Evolutionary conservation across 192 early-diverging fungal genomes (phyloP), one percentile per base, ranked within the genome.

Genomic region (Gamsiella multidivaricata): DNA sequence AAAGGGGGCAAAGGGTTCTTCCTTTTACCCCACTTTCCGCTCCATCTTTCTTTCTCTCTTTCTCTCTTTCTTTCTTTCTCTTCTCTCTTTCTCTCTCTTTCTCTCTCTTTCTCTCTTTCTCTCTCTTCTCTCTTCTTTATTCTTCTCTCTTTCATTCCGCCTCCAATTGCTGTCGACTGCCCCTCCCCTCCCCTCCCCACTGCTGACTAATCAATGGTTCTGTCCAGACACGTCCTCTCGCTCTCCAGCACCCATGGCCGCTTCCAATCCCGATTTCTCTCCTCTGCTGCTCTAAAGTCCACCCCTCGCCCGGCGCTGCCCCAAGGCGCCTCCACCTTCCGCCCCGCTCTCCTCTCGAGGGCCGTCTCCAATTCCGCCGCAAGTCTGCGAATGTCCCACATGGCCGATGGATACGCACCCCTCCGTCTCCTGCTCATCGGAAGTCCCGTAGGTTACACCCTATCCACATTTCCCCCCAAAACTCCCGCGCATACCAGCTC

Each of bases 391-490:
- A 76, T 76, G 64, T 60, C 72, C 23, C 58, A 75, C 37, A 84
- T 69, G 80, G 33, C 65, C 54, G 64, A 76, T 0, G 72, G 72
- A 20, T 60, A 28, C 17, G 4, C 65, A 12, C 88, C 92, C 20
- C 80, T 92, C 31, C 82, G 90, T 22, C 83, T 93, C 76, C 83
- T 93, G 55, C 84, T 93, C 36, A 84, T 93, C 6, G 91, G 90
- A 17, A 89, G 90, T 82, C 91, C 92, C 41, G 92, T 93, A 88
- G 84, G 88, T 88, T 43, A 22, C 11, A 15, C 6, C 26, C 10
- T 53, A 7, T n/a, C 51, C 22, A 29, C 51, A 15, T 26, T 23
- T 23, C 20, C n/a, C 23, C 45, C 45, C 7, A 41, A 7, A 41
- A 14, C 39, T 7, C 39, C 39, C 14, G 45, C n/a, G 45, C 45